A percentile compares a stretch with the other conserved stretches of the same genome.
Evolutionary conservation across 1,284 basidiomycete species (phyloP).

Genomic region (Ganoderma resinaceum): DNA sequence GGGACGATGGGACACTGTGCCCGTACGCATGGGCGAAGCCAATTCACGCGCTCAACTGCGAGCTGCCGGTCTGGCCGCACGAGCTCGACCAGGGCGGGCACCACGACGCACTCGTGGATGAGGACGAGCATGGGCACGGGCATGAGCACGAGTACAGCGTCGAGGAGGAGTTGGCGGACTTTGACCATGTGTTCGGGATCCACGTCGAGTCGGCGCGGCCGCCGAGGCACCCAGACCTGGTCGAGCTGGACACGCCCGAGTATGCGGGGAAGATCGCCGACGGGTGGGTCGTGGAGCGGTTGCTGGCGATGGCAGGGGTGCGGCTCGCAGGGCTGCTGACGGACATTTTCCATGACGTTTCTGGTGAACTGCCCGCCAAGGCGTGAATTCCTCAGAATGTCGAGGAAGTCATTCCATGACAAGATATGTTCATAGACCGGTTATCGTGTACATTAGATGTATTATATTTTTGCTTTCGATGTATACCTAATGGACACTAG

Average conservation of each 20-base stretch:
- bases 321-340: slow-evolving; percentile 86
- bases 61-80: slow-evolving; percentile 72
- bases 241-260: slow-evolving; percentile 87
- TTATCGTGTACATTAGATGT: neutral
- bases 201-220: slow-evolving; percentile 11
- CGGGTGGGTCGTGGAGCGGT: slow-evolving; percentile 78
- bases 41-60: slow-evolving; percentile 80
- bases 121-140: slow-evolving; percentile 18
- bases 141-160: slow-evolving; percentile 12
- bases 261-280: slow-evolving; percentile 77
- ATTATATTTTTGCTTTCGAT: neutral
- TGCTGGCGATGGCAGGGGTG: slow-evolving; percentile 84
- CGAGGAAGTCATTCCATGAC: neutral
- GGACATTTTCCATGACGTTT: slow-evolving; percentile 61
- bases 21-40: slow-evolving; percentile 80
- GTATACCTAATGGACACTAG: neutral
- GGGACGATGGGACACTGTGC: slow-evolving; percentile 72
- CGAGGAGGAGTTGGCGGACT: slow-evolving; percentile 8
- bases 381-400: neutral
- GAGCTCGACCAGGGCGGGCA: slow-evolving; percentile 55
- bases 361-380: slow-evolving; percentile 10
- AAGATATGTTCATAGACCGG: neutral
- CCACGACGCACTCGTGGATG: slow-evolving; percentile 12
- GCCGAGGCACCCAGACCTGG: slow-evolving; percentile 40
- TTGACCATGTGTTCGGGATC: slow-evolving; percentile 4